These are phyloP conservation scores for Neonothopanus nambi DNA, from an alignment of 1,284 basidiomycete species.

Conservation along the genomic window DNA sequence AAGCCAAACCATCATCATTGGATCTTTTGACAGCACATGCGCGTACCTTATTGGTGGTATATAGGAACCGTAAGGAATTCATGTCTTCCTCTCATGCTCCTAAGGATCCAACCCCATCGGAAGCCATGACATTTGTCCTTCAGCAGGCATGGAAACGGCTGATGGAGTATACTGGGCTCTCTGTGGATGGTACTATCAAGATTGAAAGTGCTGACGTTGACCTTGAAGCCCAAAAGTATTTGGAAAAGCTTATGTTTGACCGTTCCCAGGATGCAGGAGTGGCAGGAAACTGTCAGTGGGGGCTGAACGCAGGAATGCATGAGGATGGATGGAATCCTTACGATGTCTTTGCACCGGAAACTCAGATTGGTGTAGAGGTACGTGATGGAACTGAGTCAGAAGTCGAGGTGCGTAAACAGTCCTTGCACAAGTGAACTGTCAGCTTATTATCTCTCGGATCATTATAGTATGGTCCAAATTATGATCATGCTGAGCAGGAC, in stretches of 20 bases:
- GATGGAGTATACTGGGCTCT: conserved; percentile 7
- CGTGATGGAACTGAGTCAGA: too few species aligned
- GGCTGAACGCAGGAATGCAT: conserved; percentile 22
- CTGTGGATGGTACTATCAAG: neutral
- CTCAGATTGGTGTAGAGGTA: neutral
- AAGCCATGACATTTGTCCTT: too few species aligned
- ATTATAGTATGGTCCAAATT: too few species aligned
- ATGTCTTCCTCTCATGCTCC: too few species aligned
- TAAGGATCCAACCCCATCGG: too few species aligned
- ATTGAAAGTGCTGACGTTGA: conserved; percentile 22
- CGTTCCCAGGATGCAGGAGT: conserved; percentile 13
- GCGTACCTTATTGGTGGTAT: neutral
- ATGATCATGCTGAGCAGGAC: too few species aligned
- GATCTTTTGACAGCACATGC: neutral
- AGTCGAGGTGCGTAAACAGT: too few species aligned
- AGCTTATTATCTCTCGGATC: too few species aligned
- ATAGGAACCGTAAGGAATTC: neutral
- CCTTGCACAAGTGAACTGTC: too few species aligned
- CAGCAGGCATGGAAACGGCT: conserved; percentile 18
- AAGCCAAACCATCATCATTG: neutral
- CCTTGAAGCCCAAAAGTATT: conserved; percentile 14
- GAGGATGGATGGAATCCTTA: conserved; percentile 20
- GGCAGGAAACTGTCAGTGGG: conserved; percentile 25
- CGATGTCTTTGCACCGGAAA: neutral
- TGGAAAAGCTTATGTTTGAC: conserved; percentile 24